Base-by-base conservation (phyloP, 148 eudicot species). In the Dianthus caryophyllus region DNA sequence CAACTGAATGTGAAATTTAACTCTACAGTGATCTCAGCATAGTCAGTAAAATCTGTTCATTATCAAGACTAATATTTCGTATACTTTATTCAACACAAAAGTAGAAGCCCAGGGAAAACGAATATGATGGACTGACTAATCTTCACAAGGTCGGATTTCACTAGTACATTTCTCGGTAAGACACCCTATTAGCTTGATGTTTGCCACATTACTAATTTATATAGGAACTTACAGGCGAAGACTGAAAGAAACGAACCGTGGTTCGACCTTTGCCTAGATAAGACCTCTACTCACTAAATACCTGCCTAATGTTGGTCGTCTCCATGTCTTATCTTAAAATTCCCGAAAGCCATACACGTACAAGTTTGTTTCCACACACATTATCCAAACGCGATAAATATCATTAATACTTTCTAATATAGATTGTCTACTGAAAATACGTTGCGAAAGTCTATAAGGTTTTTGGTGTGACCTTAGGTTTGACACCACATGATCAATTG, bases 251-350 rank as follows among this genome's bases (percentile, higher is more conserved):
- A 61, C 21, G 16, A 61, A 20, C 48, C 48, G 38, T 9, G 46
- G 44, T 38, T 61, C 65, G 36, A 38, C 27, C 65, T 14, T 31
- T 61, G 25, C 26, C 25, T 60, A 33, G 46, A 59, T 22, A 18
- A 59, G 25, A n/a, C 43, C 24, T 31, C 44, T 31, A 31, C 8
- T 58, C 10, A 58, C 26, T 51, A 22, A 5, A 51, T 15, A 20
- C 26, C 17, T 51, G 26, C 17, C 20, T 47, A 14, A 47, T 47
- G 51, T 15, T 47, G 51, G 51, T 47, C 16, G 51, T 47, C 51
- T 51, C 56, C 25, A 59, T n/a, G 24, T 59, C 15, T 36, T 18
- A n/a, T 59, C 64, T 17, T 33, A 30, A 58, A 58, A 12, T 30
- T 58, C 20, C 61, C 18, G 1, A 57, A 53, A 4, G 58, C 30